Evolutionary conservation across 805 yeast species (phyloP).

Genomic region (Ogataea glucozyma): DNA sequence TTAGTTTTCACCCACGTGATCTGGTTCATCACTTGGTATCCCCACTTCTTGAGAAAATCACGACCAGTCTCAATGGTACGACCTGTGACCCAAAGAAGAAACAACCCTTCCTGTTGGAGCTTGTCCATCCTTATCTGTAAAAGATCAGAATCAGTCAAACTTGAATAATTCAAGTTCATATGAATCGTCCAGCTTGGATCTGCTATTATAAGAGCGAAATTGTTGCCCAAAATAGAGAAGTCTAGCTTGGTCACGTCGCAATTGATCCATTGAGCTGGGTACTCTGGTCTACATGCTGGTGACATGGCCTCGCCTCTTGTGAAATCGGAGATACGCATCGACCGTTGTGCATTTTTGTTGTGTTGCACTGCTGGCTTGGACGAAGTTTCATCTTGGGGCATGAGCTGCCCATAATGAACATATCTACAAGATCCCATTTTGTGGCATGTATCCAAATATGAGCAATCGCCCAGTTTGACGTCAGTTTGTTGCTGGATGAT

Average conservation of each 20-base stretch:
- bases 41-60: constrained; percentile 76
- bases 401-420: constrained; percentile 66
- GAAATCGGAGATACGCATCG: constrained; percentile 38
- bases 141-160: constrained; percentile 76
- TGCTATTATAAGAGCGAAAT: constrained; percentile 77
- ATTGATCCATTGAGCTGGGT: constrained; percentile 78
- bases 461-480: constrained; percentile 77
- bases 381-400: constrained; percentile 36
- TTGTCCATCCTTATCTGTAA: constrained; percentile 61
- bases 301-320: constrained; percentile 49
- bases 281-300: constrained; percentile 24
- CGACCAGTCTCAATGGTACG: constrained; percentile 89
- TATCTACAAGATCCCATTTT: constrained; percentile 78
- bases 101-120: constrained; percentile 80
- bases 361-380: constrained; percentile 18
- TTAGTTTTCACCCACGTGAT: constrained; percentile 89
- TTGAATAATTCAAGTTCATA: constrained; percentile 76
- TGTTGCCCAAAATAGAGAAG: constrained; percentile 67
- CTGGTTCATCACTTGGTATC: constrained; percentile 76
- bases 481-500: constrained; percentile 66
- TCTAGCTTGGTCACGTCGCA: constrained; percentile 81
- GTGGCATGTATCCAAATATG: constrained; percentile 92
- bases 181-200: constrained; percentile 98
- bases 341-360: constrained; percentile 24
- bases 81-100: constrained; percentile 93